Evolutionary conservation across 257 asterid species (phyloP).

Genomic region (Knoxia roxburghii): DNA sequence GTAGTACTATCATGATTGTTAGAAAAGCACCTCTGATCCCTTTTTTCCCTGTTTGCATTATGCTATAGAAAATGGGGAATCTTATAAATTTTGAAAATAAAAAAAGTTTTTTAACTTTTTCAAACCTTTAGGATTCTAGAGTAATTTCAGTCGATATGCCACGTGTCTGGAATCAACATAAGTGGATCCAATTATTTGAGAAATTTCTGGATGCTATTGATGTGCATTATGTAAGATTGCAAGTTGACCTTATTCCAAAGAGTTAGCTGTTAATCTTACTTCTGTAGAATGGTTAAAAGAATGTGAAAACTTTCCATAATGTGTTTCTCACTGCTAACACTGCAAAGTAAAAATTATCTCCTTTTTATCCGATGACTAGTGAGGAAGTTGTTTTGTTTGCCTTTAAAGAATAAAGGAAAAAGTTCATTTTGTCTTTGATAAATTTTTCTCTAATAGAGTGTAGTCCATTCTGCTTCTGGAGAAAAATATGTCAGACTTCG

Average conservation of each 20-base stretch:
- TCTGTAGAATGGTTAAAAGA: not conserved
- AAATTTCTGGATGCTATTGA: conserved; percentile 93
- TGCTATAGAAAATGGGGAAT: too few relatives aligned
- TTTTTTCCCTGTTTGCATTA: too few relatives aligned
- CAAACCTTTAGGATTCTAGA: conserved; percentile 72
- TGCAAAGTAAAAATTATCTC: too few relatives aligned
- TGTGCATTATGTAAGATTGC: conserved; percentile 85
- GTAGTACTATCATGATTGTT: too few relatives aligned
- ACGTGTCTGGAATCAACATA: conserved; percentile 80
- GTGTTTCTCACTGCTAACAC: not conserved
- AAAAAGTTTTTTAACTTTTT: conserved; percentile 14
- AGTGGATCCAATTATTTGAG: conserved; percentile 96
- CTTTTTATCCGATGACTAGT: not conserved
- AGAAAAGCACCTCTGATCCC: too few relatives aligned
- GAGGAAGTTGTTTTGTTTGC: not conserved
- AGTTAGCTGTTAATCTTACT: not conserved
- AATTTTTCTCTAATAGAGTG: too few relatives aligned
- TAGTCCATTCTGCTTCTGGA: conserved; percentile 10
- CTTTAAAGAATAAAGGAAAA: not conserved
- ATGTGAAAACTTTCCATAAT: not conserved
- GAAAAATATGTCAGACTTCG: too few relatives aligned
- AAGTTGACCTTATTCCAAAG: not conserved
- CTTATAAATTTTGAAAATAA: conserved; percentile 5
- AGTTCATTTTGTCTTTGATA: not conserved
- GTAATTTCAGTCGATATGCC: conserved; percentile 96